Conservation (phyloP, 2,329 filamentous ascomycete genomes). For the Fusarium gaditjirri region DNA sequence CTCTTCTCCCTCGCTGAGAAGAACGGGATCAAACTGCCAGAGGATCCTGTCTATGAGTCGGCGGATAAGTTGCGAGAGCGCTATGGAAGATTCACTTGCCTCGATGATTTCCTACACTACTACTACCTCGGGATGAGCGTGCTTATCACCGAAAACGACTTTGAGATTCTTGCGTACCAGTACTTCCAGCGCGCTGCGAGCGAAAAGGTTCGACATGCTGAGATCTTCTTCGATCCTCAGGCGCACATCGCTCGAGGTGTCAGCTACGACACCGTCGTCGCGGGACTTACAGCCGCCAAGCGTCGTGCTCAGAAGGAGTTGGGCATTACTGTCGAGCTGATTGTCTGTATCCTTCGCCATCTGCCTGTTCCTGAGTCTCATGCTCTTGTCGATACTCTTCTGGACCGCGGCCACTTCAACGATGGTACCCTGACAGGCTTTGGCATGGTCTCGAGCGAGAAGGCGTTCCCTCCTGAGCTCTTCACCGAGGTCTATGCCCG, state of each 20-base stretch:
- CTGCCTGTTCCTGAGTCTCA: slow-evolving; percentile 69
- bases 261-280: slow-evolving; percentile 69
- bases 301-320: slow-evolving; percentile 69
- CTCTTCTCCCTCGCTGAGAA: slow-evolving; percentile 75
- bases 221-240: slow-evolving; percentile 86
- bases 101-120: slow-evolving; percentile 82
- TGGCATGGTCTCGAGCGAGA: slow-evolving; percentile 74
- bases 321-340: slow-evolving; percentile 71
- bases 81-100: slow-evolving; percentile 74
- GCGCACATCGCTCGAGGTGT: slow-evolving; percentile 75
- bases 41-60: slow-evolving; percentile 72
- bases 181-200: slow-evolving; percentile 74
- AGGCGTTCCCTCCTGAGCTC: slow-evolving; percentile 64
- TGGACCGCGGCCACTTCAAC: slow-evolving; percentile 55
- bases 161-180: slow-evolving; percentile 75
- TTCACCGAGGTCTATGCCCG: slow-evolving; percentile 70
- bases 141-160: slow-evolving; percentile 73
- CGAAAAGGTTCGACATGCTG: slow-evolving; percentile 76
- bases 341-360: slow-evolving; percentile 79
- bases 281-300: slow-evolving; percentile 71
- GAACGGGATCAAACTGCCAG: slow-evolving; percentile 72
- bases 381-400: slow-evolving; percentile 47
- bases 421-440: slow-evolving; percentile 69
- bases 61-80: slow-evolving; percentile 67
- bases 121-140: slow-evolving; percentile 82